Evolutionary conservation across 192 early-diverging fungal species (phyloP), one percentile per base, ranked within the genome.

Genomic region (Podila epigama): DNA sequence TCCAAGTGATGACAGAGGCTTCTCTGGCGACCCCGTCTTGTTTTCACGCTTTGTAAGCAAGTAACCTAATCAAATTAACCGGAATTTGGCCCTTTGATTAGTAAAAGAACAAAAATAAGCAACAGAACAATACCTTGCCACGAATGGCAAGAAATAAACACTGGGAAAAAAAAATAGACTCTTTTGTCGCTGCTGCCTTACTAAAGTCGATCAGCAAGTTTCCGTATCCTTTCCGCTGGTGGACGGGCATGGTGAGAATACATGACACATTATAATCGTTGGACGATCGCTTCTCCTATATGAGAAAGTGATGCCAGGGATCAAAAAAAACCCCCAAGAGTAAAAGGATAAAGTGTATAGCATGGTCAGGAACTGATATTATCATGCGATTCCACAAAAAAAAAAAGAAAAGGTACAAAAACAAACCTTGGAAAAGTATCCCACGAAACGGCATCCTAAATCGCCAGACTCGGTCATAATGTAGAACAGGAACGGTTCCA

Each of bases 401-500:
- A 25, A 32, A 31, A 54, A 54, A 25, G 8, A 22, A 51, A 20
- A 15, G 27, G 27, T 16, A 25, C 7, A 15, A 25, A 15, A 15
- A 51, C 40, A 9, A 75, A 84, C 87, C 62, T 99, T 99, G 31
- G 95, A 97, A 83, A 97, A 99, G 63, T 99, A 99, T 0, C 96
- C 97, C 27, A 97, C 93, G 81, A 99, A 94, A 67, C 96, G 94
- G 70, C 89, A 92, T 20, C 92, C 92, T 11, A 67, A 20, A 37
- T 85, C 71, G 51, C 93, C 91, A 34, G 86, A 84, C 79, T 98
- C 96, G 3, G 93, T 95, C 85, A 99, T 85, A 20, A 99, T 84
- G 66, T 99, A 99, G 65, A 99, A 99, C 33, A 98, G 81, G 72
- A 98, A 99, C 13, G 97, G 96, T 63, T 99, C 97, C 3, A 97